Evolutionary conservation across 768 basidiomycete species (phyloP).

Genomic region (Tephrocybe rancida): DNA sequence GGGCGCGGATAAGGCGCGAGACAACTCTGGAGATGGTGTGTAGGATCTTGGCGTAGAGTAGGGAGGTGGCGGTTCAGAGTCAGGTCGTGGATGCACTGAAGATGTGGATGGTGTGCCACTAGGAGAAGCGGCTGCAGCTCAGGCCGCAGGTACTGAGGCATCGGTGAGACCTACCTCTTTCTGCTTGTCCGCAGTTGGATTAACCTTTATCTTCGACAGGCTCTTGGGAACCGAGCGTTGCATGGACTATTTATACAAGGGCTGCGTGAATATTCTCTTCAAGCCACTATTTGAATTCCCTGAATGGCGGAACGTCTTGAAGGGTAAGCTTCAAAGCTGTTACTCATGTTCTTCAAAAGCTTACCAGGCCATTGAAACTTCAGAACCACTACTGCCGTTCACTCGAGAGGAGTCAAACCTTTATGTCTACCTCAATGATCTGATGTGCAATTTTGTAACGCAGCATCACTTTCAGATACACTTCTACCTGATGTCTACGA

Average conservation of each 20-base stretch:
- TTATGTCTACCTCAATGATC: slow-evolving; percentile 87
- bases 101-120: slow-evolving; percentile 75
- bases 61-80: slow-evolving; percentile 86
- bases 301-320: slow-evolving; percentile 53
- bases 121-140: slow-evolving; percentile 25
- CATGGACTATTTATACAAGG: slow-evolving; percentile 92
- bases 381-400: slow-evolving; percentile 57
- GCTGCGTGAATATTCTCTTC: slow-evolving; percentile 76
- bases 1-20: slow-evolving; percentile 64
- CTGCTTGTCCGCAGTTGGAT: slow-evolving; percentile 5
- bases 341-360: neutral
- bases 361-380: slow-evolving; percentile 5
- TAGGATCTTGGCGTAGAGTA: slow-evolving; percentile 74
- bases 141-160: slow-evolving; percentile 36
- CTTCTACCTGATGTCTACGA: slow-evolving; percentile 84
- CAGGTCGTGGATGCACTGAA: slow-evolving; percentile 89
- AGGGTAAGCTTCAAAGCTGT: slow-evolving; percentile 16
- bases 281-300: slow-evolving; percentile 77
- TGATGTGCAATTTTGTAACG: slow-evolving; percentile 83
- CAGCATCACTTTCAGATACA: slow-evolving; percentile 94
- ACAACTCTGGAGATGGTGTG: slow-evolving; percentile 79
- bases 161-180: slow-evolving; percentile 21
- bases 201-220: slow-evolving; percentile 26
- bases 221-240: slow-evolving; percentile 78
- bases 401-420: slow-evolving; percentile 81